Evolutionary conservation across 306 rosid species (phyloP), one percentile per base, ranked within the genome.

Genomic region (Rosa persica): DNA sequence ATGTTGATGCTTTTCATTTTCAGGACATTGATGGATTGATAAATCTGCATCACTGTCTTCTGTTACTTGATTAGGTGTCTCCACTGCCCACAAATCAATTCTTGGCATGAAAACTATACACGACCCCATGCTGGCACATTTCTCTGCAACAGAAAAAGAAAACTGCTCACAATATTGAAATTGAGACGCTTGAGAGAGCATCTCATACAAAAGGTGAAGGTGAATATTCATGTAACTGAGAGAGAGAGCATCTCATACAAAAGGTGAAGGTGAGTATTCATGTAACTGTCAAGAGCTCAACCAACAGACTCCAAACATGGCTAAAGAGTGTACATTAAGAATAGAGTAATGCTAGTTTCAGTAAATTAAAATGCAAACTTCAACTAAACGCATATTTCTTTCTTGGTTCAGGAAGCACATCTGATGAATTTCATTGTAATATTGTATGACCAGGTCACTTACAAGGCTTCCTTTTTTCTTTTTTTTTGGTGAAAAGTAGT

Each of bases 51-150:
- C 87, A 61, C 79, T 85, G 43, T 78, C 92, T 75, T 82, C 89
- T 51, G 81, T 70, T 38, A 78, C 79, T 85, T 81, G 87, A 74
- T 67, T 79, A 80, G 75, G 83, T 70, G 78, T 79, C 79, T 84
- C 91, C 77, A 92, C 81, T 75, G 97, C 97, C 98, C 98, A 94
- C 76, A 94, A 86, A 75, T 94, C 98, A 79, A 94, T 88, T 89
- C 97, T 86, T 54, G 99, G 99, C 99, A 95, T 86, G 87, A 88
- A 95, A 77, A 92, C 81, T 39, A 93, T 40, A 60, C 89, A 92
- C 5, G 92, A 85, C 46, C 88, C 83, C 75, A 81, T 65, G 57
- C 89, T 85, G 72, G 93, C 85, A 87, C 98, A 93, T 88, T 87
- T 91, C 93, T 77, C 98, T 92, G 95, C 90, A 72, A 89, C 39